phyloP scores from a whole-genome alignment of 2,329 filamentous ascomycete species.

The Chaetothyriales sp. region DNA sequence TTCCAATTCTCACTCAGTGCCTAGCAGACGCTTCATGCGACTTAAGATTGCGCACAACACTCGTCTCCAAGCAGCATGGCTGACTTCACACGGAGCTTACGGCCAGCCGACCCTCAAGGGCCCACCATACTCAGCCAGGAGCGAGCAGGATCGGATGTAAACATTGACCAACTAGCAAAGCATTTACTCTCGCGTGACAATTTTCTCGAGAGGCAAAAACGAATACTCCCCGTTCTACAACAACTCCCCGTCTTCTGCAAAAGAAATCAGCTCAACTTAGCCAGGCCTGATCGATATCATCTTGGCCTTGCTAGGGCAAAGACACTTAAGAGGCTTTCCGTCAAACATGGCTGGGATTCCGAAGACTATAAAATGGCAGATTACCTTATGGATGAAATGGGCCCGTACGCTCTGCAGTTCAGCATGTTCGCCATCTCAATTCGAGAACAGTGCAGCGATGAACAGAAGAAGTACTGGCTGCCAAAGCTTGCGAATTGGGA shows the following conservation, averaged over 20 bases:
- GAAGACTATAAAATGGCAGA: constrained; percentile 39
- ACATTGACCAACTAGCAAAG: constrained; percentile 30
- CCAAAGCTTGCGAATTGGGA: constrained; percentile 35
- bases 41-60: constrained; percentile 34
- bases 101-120: constrained; percentile 32
- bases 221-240: constrained; percentile 31
- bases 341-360: constrained; percentile 33
- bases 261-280: constrained; percentile 36
- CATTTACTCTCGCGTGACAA: constrained; percentile 35
- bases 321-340: constrained; percentile 32
- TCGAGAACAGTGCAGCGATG: constrained; percentile 34
- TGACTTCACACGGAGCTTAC: constrained; percentile 36
- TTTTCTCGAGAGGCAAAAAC: constrained; percentile 35
- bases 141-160: constrained; percentile 31
- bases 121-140: constrained; percentile 33
- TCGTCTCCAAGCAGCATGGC: constrained; percentile 29
- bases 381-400: constrained; percentile 40
- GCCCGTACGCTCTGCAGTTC: constrained; percentile 36
- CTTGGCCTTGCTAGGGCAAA: constrained; percentile 40
- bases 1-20: constrained; percentile 29
- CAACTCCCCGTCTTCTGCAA: constrained; percentile 36
- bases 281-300: constrained; percentile 39
- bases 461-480: constrained; percentile 36
- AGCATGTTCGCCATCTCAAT: constrained; percentile 39
- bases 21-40: constrained; percentile 22